These are phyloP conservation scores for Rosa multiflora DNA, from an alignment of 306 rosid genomes.

Conservation along the genomic window DNA sequence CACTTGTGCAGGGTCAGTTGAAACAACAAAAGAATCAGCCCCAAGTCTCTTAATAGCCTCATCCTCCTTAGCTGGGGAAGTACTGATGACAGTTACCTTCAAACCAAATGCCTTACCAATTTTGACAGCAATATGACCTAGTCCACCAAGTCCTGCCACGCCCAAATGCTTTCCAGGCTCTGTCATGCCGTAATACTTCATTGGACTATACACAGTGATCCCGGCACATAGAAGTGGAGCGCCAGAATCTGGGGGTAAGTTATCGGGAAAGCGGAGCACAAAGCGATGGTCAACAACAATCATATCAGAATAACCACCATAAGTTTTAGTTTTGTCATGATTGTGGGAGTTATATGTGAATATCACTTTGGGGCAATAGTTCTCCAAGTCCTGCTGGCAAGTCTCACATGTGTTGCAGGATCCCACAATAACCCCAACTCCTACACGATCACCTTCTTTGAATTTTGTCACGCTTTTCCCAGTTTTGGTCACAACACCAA, in stretches of 20 bases:
- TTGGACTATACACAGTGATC: conserved; percentile 84
- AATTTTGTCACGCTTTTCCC: conserved; percentile 71
- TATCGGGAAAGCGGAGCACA: conserved; percentile 68
- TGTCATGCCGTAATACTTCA: conserved; percentile 86
- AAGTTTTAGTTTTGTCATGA: conserved; percentile 53
- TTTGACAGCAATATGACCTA: conserved; percentile 89
- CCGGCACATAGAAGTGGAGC: conserved; percentile 97
- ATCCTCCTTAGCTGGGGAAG: conserved; percentile 57
- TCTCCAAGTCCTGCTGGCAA: conserved; percentile 78
- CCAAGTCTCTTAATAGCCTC: conserved; percentile 75
- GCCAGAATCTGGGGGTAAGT: conserved; percentile 68
- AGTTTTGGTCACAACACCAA: conserved; percentile 61
- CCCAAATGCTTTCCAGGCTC: conserved; percentile 90
- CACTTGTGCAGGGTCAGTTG: conserved; percentile 54
- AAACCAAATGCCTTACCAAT: conserved; percentile 88
- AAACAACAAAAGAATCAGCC: conserved; percentile 79
- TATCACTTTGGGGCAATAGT: conserved; percentile 57
- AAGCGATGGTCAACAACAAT: conserved; percentile 72
- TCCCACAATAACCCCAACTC: conserved; percentile 85
- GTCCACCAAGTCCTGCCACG: conserved; percentile 94
- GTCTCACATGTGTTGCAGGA: conserved; percentile 71
- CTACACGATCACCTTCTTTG: conserved; percentile 77
- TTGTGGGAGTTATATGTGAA: conserved; percentile 58
- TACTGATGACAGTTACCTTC: conserved; percentile 91
- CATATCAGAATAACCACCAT: conserved; percentile 80